Evolutionary conservation across 2,329 filamentous ascomycete genomes (phyloP).

Genomic region (Fusarium armeniacum): DNA sequence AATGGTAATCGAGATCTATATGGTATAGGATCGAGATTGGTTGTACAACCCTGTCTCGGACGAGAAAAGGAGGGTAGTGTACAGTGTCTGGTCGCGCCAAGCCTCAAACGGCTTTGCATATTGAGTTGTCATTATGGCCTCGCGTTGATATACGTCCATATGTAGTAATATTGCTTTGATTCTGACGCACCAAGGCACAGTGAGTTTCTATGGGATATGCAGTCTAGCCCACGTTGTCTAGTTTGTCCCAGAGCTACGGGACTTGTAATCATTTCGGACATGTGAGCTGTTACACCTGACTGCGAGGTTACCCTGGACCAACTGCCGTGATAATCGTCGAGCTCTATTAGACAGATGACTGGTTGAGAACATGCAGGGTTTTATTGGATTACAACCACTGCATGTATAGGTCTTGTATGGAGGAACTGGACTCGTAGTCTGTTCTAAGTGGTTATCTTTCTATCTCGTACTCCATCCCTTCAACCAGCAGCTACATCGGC

Average conservation of each 20-base stretch:
- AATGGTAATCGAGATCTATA: slow-evolving; percentile 35
- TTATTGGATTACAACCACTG: not conserved
- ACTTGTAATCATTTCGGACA: not conserved
- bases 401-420: not conserved
- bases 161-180: slow-evolving; percentile 22
- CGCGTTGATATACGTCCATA: slow-evolving; percentile 9
- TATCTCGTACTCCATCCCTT: not conserved
- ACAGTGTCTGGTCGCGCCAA: slow-evolving; percentile 17
- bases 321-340: not conserved
- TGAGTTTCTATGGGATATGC: not conserved
- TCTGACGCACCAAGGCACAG: slow-evolving; percentile 24
- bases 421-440: too few species aligned
- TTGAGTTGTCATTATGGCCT: not conserved
- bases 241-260: not conserved
- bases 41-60: slow-evolving; percentile 18
- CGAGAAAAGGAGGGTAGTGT: slow-evolving; percentile 6
- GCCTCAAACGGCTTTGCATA: slow-evolving; percentile 22
- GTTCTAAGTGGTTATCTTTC: not conserved
- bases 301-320: slow-evolving; percentile 7
- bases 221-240: not conserved
- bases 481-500: not conserved
- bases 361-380: not conserved
- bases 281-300: slow-evolving; percentile 1
- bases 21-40: slow-evolving; percentile 36
- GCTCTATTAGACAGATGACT: not conserved